These are phyloP conservation scores for Peterozyma toletana DNA, from an alignment of 805 yeast species.

Conservation along the genomic window DNA sequence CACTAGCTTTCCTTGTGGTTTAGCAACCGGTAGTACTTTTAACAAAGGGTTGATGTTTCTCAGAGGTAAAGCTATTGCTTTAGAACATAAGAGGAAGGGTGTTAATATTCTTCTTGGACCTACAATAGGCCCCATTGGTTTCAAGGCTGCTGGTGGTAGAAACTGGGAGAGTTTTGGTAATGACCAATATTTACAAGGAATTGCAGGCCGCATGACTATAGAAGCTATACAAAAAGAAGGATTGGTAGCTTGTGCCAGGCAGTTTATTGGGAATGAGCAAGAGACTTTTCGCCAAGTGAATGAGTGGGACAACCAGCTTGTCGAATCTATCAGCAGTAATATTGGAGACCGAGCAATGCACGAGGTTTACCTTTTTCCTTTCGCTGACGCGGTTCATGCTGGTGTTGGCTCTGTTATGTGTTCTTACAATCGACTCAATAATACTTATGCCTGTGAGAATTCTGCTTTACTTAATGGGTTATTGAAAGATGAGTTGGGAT, in stretches of 20 bases:
- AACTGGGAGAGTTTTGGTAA: constrained; percentile 58
- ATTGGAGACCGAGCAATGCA: constrained; percentile 56
- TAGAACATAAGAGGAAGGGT: constrained; percentile 44
- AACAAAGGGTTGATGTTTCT: constrained; percentile 40
- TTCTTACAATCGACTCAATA: constrained; percentile 47
- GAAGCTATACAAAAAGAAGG: constrained; percentile 53
- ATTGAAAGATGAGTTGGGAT: constrained; percentile 53
- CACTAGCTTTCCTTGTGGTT: constrained; percentile 50
- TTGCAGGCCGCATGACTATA: constrained; percentile 41
- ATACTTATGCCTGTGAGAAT: constrained; percentile 52
- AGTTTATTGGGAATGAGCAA: constrained; percentile 54
- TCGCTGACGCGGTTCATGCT: constrained; percentile 51
- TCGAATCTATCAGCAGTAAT: constrained; percentile 39
- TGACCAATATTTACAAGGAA: constrained; percentile 54
- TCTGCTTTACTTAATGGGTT: constrained; percentile 44
- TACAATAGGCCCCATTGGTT: constrained; percentile 50
- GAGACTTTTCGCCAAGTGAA: constrained; percentile 50
- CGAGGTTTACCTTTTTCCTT: constrained; percentile 56
- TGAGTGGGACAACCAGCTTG: constrained; percentile 46
- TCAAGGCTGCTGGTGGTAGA: constrained; percentile 55
- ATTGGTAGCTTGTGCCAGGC: constrained; percentile 45
- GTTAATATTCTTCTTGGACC: constrained; percentile 51
- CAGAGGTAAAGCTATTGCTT: constrained; percentile 50
- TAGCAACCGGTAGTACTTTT: constrained; percentile 52
- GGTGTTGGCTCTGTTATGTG: constrained; percentile 57